Evolutionary conservation across 2,329 filamentous ascomycete genomes (phyloP), one percentile per base, ranked within the genome.

Genomic region (Xylaria sp.): DNA sequence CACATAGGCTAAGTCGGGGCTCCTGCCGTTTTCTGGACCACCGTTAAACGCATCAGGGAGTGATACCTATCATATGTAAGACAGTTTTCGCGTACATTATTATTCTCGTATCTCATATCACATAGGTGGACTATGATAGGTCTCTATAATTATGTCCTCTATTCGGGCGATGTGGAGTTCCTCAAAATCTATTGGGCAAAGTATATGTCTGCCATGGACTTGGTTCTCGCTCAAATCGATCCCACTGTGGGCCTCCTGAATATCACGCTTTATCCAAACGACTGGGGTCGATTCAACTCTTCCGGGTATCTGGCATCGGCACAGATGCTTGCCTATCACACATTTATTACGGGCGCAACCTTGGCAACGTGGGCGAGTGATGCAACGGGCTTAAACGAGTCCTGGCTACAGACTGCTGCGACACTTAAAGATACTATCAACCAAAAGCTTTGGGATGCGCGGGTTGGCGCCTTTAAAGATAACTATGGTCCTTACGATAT

Each of bases 61-160:
- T 69, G 71, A 71, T 59, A 76, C 76, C 42, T 78, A 78, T 59
- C 77, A 78, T 69, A 75, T 78, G 75, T 77, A 72, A 76, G 75
- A 71, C 55, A 25, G 47, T 9, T n/a, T 27, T 60, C 23, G 58
- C 27, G 23, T 53, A 23, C 23, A 42, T 60, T 55, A 35, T 65
- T 21, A 23, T 55, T 57, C 53, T 21, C 54, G 42, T 62, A 48
- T 44, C 57, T 67, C 12, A 70, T 21, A 58, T 40, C 12, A 47
- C 23, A 25, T 58, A 77, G 76, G 76, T 78, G 77, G 75, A 85
- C 84, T 1, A 82, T 90, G 76, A 85, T 90, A 51, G 86, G 86
- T 2, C 85, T 85, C 5, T 86, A 87, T 74, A 87, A 88, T 60
- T 89, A 89, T 71, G 81, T 87, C 53, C 79, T 88, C 1, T 89